These are phyloP conservation scores for Phytophthora palmivora DNA, from an alignment of 352 stramenopile species.

Conservation along the genomic window DNA sequence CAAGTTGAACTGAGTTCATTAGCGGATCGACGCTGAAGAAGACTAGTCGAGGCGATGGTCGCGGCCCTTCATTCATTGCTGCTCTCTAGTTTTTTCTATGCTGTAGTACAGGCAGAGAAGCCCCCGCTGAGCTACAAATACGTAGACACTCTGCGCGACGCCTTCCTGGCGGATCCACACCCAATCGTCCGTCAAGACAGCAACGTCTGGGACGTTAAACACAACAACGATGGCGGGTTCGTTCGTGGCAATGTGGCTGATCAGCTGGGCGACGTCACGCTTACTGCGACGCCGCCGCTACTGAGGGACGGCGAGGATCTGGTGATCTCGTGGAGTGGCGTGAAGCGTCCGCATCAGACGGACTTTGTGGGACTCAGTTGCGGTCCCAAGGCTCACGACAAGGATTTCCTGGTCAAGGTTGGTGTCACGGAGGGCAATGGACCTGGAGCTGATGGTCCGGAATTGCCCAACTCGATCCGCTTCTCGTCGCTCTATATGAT, in stretches of 20 bases:
- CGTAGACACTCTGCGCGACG: constrained; percentile 26
- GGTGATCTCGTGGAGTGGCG: constrained; percentile 69
- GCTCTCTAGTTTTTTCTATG: constrained; percentile 12
- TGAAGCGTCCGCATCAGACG: constrained; percentile 50
- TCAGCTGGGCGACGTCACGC: constrained; percentile 8
- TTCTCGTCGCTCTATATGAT: constrained; percentile 82
- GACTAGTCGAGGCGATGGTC: constrained; percentile 26
- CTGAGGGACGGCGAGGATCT: constrained; percentile 75
- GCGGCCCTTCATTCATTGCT: constrained; percentile 13
- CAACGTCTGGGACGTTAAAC: constrained; percentile 31
- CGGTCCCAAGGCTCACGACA: constrained; percentile 51
- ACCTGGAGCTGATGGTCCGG: constrained; percentile 24
- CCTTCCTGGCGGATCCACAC: constrained; percentile 8
- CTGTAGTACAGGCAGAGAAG: constrained; percentile 22
- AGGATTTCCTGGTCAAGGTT: constrained; percentile 62
- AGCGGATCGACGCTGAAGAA: constrained; percentile 6
- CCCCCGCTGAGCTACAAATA: constrained; percentile 27
- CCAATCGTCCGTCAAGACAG: constrained; percentile 23
- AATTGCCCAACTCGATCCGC: constrained; percentile 48
- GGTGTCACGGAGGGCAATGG: constrained; percentile 41
- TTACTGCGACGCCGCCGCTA: constrained; percentile 55
- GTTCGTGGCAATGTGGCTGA: constrained; percentile 1
- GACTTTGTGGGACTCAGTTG: constrained; percentile 82
- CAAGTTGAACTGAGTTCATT: constrained; percentile 34
- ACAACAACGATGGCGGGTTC: constrained; percentile 25